Evolutionary conservation across 139 green algal species (phyloP), one percentile per base, ranked within the genome.

Genomic region (Picochlorum costavermella): DNA sequence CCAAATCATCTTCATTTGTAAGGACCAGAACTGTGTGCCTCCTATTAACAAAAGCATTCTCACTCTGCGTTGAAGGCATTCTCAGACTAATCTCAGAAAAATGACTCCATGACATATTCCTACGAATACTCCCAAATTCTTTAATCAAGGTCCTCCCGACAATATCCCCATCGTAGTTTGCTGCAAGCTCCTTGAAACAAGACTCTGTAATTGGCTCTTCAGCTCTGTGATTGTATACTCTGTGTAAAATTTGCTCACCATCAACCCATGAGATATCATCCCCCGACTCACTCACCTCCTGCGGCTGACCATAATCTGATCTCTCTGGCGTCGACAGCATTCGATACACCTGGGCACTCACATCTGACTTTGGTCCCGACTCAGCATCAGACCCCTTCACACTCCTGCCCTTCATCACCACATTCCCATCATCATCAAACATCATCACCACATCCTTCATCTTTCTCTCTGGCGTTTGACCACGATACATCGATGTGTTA

Each of bases 21-120:
- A 69, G 16, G 11, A 69, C 62, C n/a, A 63, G 12, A n/a, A 48
- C 62, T 13, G 62, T 46, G 23, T 43, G 36, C 12, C 64, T 33
- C 29, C 64, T 61, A 20, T 29, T 56, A 30, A 50, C 46, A 53
- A 28, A 23, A 23, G 16, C 17, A 20, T 53, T 23, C 16, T 53
- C n/a, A 6, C n/a, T 53, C 16, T 20, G n/a, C n/a, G 17, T 20
- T 23, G 46, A 23, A 53, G n/a, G n/a, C 46, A 53, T 53, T 20
- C 17, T 28, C 46, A 53, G 46, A 53, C 46, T 53, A 23, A 53
- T 53, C 46, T 53, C 46, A 20, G 17, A 40, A 8, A 40, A 40
- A 40, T 40, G 17, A 53, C 17, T 53, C 46, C 46, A 53, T 53
- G 46, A 53, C n/a, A 53, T 23, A 53, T 53, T 53, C 46, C 46